These are phyloP conservation scores for Thielaviopsis ethacetica DNA, from an alignment of 2,329 filamentous ascomycete genomes.

Conservation along the genomic window DNA sequence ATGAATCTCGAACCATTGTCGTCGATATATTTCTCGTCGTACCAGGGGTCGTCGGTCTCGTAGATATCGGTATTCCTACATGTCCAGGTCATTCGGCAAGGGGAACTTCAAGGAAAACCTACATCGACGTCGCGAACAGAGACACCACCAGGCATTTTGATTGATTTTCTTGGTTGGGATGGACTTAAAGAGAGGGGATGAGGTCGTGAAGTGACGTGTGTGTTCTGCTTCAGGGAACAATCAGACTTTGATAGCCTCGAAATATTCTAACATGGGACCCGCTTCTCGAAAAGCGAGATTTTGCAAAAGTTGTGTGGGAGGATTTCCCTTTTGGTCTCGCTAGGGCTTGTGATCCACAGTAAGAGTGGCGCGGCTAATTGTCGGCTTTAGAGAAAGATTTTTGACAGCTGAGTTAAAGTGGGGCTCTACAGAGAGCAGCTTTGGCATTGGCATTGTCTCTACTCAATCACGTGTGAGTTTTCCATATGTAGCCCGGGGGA, in stretches of 20 bases:
- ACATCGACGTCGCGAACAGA: constrained; percentile 76
- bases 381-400: not conserved
- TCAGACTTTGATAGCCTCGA: not conserved
- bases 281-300: not conserved
- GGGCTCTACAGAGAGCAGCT: too few species aligned
- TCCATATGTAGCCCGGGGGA: too few species aligned
- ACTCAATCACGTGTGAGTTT: too few species aligned
- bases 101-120: constrained; percentile 25
- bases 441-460: too few species aligned
- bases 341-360: constrained; percentile 6
- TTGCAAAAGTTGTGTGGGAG: constrained; percentile 3
- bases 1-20: constrained; percentile 13
- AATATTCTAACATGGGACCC: not conserved
- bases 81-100: constrained; percentile 13
- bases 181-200: constrained; percentile 10
- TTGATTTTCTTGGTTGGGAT: constrained; percentile 28
- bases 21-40: not conserved
- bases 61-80: not conserved
- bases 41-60: constrained; percentile 1
- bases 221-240: not conserved
- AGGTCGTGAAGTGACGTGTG: constrained; percentile 2
- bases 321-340: not conserved
- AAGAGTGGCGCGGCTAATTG: not conserved
- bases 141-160: constrained; percentile 65
- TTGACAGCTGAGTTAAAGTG: too few species aligned